Evolutionary conservation across 164 flowering plant genomes (phyloP), one percentile per base, ranked within the genome.

Genomic region (Stephania japonica): DNA sequence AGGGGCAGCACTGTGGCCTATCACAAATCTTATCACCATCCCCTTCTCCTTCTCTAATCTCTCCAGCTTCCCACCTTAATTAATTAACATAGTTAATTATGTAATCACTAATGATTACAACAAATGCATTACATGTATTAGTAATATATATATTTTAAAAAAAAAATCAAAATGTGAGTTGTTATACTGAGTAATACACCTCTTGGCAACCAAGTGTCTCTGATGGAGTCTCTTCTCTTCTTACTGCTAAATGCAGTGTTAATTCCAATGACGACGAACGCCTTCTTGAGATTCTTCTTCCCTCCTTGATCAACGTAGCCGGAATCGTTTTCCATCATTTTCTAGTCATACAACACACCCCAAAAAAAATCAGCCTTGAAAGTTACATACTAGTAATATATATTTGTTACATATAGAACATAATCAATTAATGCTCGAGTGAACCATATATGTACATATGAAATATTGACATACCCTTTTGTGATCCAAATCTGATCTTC

Each of bases 221-320:
- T 78, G 59, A 94, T 21, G 3, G 98, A 89, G 44, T 94, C 90
- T 63, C 98, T 73, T 10, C 98, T 74, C 67, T 83, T 88, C 78
- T 75, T 85, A 86, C 98, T 91, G 80, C 98, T 91, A 67, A 93
- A 90, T 4, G 90, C 97, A 4, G 97, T 92, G 68, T 92, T 92
- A n/a, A 90, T 88, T 24, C 97, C 97, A 9, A 92, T 82, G 3
- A 91, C 90, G 3, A 89, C 87, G 53, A 92, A 91, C 1, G 89
- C 95, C 78, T 83, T 92, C 66, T 79, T 82, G 5, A 81, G 42
- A 59, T 41, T 82, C 78, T 78, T 88, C 44, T 75, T 42, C 27
- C 89, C 93, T 83, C 89, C 87, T 66, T 73, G 89, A 84, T 86
- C 80, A 1, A 93, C 64, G 65, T 87, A 88, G 59, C 75, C 78